These are phyloP conservation scores for Fusarium equiseti DNA, from an alignment of 2,329 filamentous ascomycete genomes.

Conservation along the genomic window DNA sequence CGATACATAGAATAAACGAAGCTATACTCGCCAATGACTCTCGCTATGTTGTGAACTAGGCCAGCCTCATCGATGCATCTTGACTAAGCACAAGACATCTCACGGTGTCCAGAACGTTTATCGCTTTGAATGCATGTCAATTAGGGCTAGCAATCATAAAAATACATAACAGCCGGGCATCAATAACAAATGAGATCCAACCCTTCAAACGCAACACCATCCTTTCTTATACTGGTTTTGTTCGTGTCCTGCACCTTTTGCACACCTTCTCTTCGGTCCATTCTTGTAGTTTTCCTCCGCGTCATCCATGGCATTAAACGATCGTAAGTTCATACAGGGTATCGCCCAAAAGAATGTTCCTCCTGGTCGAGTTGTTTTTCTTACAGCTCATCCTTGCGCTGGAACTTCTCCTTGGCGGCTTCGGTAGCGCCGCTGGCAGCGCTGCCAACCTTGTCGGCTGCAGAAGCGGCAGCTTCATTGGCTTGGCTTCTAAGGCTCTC, in stretches of 20 bases:
- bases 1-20: not conserved
- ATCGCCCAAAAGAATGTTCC: slow-evolving; percentile 47
- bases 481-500: slow-evolving; percentile 57
- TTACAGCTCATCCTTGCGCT: slow-evolving; percentile 58
- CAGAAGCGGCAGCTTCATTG: slow-evolving; percentile 50
- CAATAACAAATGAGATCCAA: slow-evolving; percentile 39
- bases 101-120: not conserved
- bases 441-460: slow-evolving; percentile 53
- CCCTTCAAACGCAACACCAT: slow-evolving; percentile 38
- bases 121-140: slow-evolving; percentile 17
- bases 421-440: slow-evolving; percentile 57
- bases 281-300: slow-evolving; percentile 22
- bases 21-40: too few relatives aligned
- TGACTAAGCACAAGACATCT: not conserved
- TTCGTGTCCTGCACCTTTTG: slow-evolving; percentile 31
- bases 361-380: slow-evolving; percentile 15
- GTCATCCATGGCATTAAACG: slow-evolving; percentile 43
- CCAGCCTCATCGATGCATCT: not conserved
- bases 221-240: slow-evolving; percentile 18
- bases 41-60: not conserved
- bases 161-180: slow-evolving; percentile 34
- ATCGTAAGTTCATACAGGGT: slow-evolving; percentile 48
- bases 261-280: slow-evolving; percentile 14
- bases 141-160: slow-evolving; percentile 36
- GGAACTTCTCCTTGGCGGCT: slow-evolving; percentile 56